Base-by-base conservation (phyloP, 768 basidiomycete species). In the Leccinum imitatum region DNA sequence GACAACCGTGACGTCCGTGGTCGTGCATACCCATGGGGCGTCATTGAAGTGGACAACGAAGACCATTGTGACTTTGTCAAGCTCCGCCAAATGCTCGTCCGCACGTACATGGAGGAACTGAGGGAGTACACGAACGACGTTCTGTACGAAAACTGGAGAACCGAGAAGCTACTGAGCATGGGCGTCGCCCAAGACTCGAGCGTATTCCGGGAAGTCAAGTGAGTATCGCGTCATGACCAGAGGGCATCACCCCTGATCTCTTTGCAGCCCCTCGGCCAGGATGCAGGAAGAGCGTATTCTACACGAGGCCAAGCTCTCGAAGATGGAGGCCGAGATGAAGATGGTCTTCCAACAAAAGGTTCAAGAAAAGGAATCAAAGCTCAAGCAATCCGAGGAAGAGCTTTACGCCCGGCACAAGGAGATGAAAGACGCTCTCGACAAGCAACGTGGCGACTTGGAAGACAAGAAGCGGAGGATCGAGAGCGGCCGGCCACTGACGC, bases 281-380 rank as follows among this genome's bases (percentile, higher is more conserved):
- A 85, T 93, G 79, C 94, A 95, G 64, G 97, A 99, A 73, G 97
- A 99, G 73, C 91, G 97, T 58, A 82, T 93, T 55, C 76, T 98
- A 71, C 96, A 99, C 78, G 96, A 99, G 78, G 91, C 92, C 66
- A 98, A 98, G 76, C 86, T 99, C 57, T 86, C 93, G 58, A 99
- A 99, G 87, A 98, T 98, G 90, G 97, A 99, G 79, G 91, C 95
- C 58, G 97, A 98, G 83, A 99, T 99, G 97, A 98, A 98, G 87
- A 94, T 96, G 93, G 97, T 99, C 68, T 99, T 99, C 94, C 95
- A 95, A 74, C 97, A 98, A 78, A 99, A 99, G 77, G 97, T 99
- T 57, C 93, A 95, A 74, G 97, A 99, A 76, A 98, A 99, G 82
- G 97, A 99, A 75, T 86, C 93, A 65, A 98, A 98, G 78, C 84